phyloP scores from a whole-genome alignment of 202 grass and related monocot species.

The Elaeis oleifera region DNA sequence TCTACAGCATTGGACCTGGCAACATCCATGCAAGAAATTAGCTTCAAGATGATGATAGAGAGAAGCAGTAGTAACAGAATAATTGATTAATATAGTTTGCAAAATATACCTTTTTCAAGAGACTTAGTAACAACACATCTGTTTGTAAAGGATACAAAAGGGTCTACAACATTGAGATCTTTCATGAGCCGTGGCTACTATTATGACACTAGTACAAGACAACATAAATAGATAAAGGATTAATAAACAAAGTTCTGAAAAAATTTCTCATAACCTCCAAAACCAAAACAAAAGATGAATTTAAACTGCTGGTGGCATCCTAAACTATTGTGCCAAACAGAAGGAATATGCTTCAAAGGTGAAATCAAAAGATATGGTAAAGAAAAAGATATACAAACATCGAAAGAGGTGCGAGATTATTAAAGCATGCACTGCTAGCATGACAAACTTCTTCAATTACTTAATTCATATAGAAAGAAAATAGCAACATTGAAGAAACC shows the following conservation, averaged over 20 bases:
- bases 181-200: slow-evolving; percentile 98
- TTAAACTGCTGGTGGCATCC: too few relatives aligned
- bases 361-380: too few relatives aligned
- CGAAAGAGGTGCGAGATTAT: too few relatives aligned
- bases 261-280: slow-evolving; percentile 1
- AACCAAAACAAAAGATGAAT: not conserved
- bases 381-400: too few relatives aligned
- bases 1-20: slow-evolving; percentile 75
- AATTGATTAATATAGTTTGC: slow-evolving; percentile 1
- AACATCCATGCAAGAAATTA: slow-evolving; percentile 11
- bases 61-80: not conserved
- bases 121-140: slow-evolving; percentile 73
- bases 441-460: too few relatives aligned
- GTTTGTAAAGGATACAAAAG: slow-evolving; percentile 44
- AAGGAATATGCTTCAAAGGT: too few relatives aligned
- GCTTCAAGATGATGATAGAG: not conserved
- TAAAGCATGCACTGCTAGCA: too few relatives aligned
- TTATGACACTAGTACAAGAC: slow-evolving; percentile 62
- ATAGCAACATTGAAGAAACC: too few relatives aligned
- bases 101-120: slow-evolving; percentile 75
- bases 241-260: not conserved
- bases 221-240: slow-evolving; percentile 16
- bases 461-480: too few relatives aligned
- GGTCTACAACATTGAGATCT: slow-evolving; percentile 20
- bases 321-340: too few relatives aligned